Evolutionary conservation across 73 alveolate species (phyloP).

Genomic region (Paramecium caudatum): DNA sequence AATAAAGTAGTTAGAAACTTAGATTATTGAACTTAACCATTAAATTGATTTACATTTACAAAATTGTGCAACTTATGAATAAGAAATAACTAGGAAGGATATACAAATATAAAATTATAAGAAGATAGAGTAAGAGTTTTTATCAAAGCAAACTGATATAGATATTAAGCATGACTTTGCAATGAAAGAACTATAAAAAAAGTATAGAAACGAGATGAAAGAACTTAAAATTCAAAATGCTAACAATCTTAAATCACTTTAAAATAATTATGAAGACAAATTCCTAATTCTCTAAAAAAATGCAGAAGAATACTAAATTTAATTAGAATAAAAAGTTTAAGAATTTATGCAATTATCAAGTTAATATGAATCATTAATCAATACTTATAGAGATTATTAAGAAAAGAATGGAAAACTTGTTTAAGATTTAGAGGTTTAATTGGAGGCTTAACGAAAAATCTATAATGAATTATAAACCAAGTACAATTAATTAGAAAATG

Average conservation of each 20-base stretch:
- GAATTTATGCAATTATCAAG: conserved; percentile 15
- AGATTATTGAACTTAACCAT: background rate
- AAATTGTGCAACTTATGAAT: background rate
- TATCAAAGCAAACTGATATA: background rate
- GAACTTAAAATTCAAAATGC: conserved; percentile 20
- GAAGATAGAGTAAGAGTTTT: conserved; percentile 10
- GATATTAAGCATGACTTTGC: conserved; percentile 53
- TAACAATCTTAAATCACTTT: background rate
- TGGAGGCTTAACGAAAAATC: background rate
- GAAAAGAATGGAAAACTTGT: background rate
- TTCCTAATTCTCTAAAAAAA: conserved; percentile 16
- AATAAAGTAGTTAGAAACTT: background rate
- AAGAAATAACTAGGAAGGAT: conserved; percentile 22
- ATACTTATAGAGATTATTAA: background rate
- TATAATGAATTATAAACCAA: background rate
- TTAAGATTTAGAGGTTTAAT: background rate
- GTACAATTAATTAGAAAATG: background rate
- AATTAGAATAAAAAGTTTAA: background rate
- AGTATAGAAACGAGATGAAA: conserved; percentile 22
- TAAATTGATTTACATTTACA: background rate
- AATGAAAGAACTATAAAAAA: conserved; percentile 29
- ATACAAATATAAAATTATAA: background rate
- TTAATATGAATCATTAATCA: background rate
- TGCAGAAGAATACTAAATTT: background rate
- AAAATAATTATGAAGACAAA: conserved; percentile 26